Base-by-base conservation (phyloP, 345 rosid species). In the Passiflora organensis region DNA sequence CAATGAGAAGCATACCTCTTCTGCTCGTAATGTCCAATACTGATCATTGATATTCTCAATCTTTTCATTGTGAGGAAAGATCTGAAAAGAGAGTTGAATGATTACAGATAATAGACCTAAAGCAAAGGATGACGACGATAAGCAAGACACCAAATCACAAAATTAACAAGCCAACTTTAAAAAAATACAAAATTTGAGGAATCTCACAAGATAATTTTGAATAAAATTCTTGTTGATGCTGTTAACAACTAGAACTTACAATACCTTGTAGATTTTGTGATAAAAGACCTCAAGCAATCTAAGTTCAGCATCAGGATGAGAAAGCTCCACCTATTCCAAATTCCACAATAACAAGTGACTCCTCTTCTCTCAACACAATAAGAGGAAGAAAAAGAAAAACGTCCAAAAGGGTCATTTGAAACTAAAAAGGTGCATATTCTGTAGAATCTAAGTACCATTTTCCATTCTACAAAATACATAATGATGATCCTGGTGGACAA, bases 21-120 rank as follows among this genome's bases (percentile, higher is more conserved):
- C 99, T 55, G 97, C 99, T 53, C 96, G 85, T 60, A 89, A 65
- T 43, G 96, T 89, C 99, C 96, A 89, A 80, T 83, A 89, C 41
- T 87, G 96, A 71, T 94, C 95, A 81, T 87, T 89, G 55, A 94
- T 89, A 59, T 82, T 85, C 78, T 60, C 71, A n/a, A 66, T 69
- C 51, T 69, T 69, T 59, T 69, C 74, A 15, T 32, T 63, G 55
- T 41, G 69, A 1, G 65, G 74, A 47, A 69, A 69, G 51, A 69
- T 69, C 74, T 69, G 65, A 48, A 60, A 72, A 62, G 38, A 53
- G 18, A 43, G 20, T 19, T 18, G 54, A 47, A 34, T 17, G 43
- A 28, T 73, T 20, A 51, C 10, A 55, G 9, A 56, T 38, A 59
- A 16, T 54, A 59, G 4, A 48, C 14, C 2, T 21, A 50, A 55